phyloP scores from a whole-genome alignment of 192 early-diverging fungal species.

The Geranomyces michiganensis region DNA sequence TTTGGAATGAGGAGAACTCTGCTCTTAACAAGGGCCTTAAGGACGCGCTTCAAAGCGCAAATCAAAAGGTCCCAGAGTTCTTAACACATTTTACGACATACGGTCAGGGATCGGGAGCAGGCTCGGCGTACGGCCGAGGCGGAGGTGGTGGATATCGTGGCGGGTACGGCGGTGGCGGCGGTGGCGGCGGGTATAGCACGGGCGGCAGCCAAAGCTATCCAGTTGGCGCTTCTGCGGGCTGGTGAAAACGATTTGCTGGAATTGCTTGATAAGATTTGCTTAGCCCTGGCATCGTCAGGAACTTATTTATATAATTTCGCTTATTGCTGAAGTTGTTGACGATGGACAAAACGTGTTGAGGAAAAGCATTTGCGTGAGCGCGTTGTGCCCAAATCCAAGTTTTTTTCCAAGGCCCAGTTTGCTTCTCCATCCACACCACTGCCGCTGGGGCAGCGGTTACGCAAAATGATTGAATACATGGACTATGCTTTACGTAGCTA shows the following conservation, averaged over 20 bases:
- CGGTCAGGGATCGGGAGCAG: background rate
- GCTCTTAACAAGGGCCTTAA: slow-evolving; percentile 79
- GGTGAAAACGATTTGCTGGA: background rate
- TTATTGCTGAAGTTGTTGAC: no score
- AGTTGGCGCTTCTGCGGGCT: no score
- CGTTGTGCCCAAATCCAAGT: no score
- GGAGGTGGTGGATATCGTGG: background rate
- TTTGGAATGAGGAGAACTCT: slow-evolving; percentile 88
- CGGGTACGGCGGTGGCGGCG: background rate
- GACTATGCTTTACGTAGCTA: slow-evolving; percentile 79
- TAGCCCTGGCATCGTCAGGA: no score
- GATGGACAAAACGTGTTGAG: no score
- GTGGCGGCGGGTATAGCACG: background rate
- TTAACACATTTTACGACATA: slow-evolving; percentile 45
- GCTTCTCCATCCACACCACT: no score
- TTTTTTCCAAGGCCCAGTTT: no score
- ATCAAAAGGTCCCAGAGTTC: slow-evolving; percentile 85
- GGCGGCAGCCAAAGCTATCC: no score
- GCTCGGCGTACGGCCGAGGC: background rate
- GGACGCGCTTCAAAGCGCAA: slow-evolving; percentile 76
- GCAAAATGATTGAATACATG: slow-evolving; percentile 77
- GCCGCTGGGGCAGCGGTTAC: no score
- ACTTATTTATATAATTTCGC: no score
- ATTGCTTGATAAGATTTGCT: no score
- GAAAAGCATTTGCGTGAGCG: no score